Conservation (phyloP, 2,329 filamentous ascomycete species). For the Alternaria brassicae region DNA sequence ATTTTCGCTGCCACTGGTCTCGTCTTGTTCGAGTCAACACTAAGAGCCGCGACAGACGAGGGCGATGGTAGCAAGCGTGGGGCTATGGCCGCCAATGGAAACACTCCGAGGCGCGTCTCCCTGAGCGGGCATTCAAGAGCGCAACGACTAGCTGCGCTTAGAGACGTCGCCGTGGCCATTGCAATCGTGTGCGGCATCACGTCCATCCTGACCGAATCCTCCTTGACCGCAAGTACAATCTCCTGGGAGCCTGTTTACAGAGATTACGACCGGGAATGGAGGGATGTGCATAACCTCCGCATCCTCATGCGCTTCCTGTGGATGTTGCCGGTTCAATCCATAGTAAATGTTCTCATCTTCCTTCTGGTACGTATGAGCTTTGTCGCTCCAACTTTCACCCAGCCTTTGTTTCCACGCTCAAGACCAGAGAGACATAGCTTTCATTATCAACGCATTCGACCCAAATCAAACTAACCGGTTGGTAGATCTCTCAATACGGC, state of each 20-base stretch:
- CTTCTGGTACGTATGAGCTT: constrained; percentile 35
- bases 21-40: constrained; percentile 51
- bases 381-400: neutral
- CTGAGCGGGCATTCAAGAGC: constrained; percentile 32
- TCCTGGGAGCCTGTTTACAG: constrained; percentile 40
- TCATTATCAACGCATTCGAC: neutral
- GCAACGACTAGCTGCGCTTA: constrained; percentile 36
- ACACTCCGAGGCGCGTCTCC: constrained; percentile 35
- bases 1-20: constrained; percentile 52
- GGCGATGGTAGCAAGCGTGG: constrained; percentile 34
- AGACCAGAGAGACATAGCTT: neutral
- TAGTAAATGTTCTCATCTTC: constrained; percentile 40
- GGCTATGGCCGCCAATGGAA: constrained; percentile 47
- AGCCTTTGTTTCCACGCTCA: neutral
- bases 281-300: constrained; percentile 33
- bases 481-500: constrained; percentile 39
- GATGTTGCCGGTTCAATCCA: constrained; percentile 34
- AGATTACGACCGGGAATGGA: constrained; percentile 37
- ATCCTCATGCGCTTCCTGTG: constrained; percentile 37
- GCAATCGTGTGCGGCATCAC: constrained; percentile 37
- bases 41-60: constrained; percentile 34
- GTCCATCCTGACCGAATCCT: constrained; percentile 39
- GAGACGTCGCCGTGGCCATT: constrained; percentile 41
- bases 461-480: constrained; percentile 4
- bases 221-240: constrained; percentile 31